Evolutionary conservation across 306 rosid genomes (phyloP), one percentile per base, ranked within the genome.

Genomic region (Parietaria judaica): DNA sequence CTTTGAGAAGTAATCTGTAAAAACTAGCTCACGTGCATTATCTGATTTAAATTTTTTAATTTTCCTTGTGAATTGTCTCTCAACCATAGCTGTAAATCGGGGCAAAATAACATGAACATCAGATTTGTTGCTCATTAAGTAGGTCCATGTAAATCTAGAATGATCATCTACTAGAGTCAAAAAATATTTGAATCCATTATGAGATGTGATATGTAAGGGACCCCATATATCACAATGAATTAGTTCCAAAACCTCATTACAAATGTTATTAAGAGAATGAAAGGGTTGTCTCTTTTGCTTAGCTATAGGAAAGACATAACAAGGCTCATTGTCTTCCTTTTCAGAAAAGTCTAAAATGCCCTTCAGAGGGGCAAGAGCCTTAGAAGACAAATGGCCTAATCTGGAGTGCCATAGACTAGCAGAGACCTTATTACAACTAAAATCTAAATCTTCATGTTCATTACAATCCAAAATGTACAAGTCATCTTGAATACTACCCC

Each of bases 211-310:
- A 14, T 46, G 55, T 23, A 16, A 17, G 38, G 66, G 41, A 10
- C 66, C 55, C 66, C 43, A 45, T 11, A 62, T 48, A 16, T 62
- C 56, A 46, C 38, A 46, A 14, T 62, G 56, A 3, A 48, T 23
- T 17, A 3, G 3, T 3, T 14, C 51, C 48, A 63, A 49, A 63
- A 13, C n/a, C 56, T 36, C 3, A 13, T 10, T 12, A 4, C 6
- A 44, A 6, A 3, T 10, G 38, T 61, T 43, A 47, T 61, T 44
- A 13, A 14, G 4, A 35, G 66, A 48, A n/a, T 1, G 14, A 49
- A 49, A 62, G 7, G 15, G n/a, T 7, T 23, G 31, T 23, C 31
- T 23, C 2, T 23, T 23, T 23, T 23, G 31, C 31, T 23, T 23
- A 23, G 31, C 57, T 36, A 50, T 14, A 4, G 47, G 67, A 36